Evolutionary conservation across 805 yeast species (phyloP).

Genomic region (Yarrowia porcina): DNA sequence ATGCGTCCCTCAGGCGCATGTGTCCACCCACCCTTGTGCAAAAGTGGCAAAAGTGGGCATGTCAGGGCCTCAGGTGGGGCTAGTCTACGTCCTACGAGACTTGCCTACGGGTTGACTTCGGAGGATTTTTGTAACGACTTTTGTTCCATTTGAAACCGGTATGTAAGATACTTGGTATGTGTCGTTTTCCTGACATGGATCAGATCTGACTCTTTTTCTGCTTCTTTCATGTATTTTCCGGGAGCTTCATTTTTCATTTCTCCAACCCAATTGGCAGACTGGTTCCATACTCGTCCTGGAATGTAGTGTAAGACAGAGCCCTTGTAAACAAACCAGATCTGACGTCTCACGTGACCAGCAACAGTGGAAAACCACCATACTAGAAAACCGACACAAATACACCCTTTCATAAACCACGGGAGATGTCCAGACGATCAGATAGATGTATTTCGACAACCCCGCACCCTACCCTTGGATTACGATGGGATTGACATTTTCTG

Average conservation of each 20-base stretch:
- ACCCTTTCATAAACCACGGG: neutral
- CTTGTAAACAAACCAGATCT: neutral
- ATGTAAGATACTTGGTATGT: too few relatives aligned
- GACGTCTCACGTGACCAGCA: neutral
- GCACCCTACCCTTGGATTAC: neutral
- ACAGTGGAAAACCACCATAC: neutral
- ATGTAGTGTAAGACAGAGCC: neutral
- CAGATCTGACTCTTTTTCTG: neutral
- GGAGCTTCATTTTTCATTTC: neutral
- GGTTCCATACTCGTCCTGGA: neutral
- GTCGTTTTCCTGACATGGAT: too few relatives aligned
- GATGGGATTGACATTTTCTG: conserved; percentile 9
- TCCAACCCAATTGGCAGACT: neutral
- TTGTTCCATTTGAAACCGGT: too few relatives aligned
- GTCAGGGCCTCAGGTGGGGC: neutral
- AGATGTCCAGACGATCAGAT: neutral
- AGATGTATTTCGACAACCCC: neutral
- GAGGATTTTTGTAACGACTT: too few relatives aligned
- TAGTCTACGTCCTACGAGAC: too few relatives aligned
- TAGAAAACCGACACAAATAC: too few relatives aligned
- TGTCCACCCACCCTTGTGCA: neutral
- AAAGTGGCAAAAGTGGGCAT: neutral
- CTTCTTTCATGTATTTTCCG: neutral
- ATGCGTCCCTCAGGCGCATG: neutral
- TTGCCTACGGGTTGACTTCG: neutral